Evolutionary conservation across 306 rosid genomes (phyloP).

Genomic region (Leucaena leucocephala): DNA sequence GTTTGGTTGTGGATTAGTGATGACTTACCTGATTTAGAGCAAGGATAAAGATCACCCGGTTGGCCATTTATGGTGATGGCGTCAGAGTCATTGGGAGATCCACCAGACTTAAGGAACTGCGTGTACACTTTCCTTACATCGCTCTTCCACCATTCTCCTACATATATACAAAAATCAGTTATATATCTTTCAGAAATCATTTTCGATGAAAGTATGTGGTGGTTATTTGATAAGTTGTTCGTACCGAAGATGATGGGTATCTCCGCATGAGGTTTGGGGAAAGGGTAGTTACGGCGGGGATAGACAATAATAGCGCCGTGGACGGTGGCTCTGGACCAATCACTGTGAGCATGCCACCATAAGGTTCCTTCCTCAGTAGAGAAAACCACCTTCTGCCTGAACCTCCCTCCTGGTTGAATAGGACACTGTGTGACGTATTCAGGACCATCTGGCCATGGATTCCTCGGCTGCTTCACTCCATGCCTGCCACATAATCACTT

Average conservation of each 20-base stretch:
- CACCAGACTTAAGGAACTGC: slow-evolving; percentile 43
- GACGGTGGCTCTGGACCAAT: slow-evolving; percentile 65
- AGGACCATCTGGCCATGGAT: slow-evolving; percentile 71
- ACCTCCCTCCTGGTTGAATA: slow-evolving; percentile 46
- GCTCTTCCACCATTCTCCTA: slow-evolving; percentile 77
- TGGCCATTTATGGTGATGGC: slow-evolving; percentile 51
- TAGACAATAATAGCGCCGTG: slow-evolving; percentile 55
- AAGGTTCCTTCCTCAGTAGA: slow-evolving; percentile 62
- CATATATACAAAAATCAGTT: neutral
- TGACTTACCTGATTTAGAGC: slow-evolving; percentile 42
- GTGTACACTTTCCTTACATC: slow-evolving; percentile 42
- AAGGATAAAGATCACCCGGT: slow-evolving; percentile 49
- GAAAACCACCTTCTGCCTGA: slow-evolving; percentile 47
- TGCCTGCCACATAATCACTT: slow-evolving; percentile 44
- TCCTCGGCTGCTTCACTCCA: slow-evolving; percentile 52
- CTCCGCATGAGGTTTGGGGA: slow-evolving; percentile 49
- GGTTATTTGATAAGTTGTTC: neutral
- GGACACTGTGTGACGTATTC: slow-evolving; percentile 63
- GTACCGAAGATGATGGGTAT: slow-evolving; percentile 55
- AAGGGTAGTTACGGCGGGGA: slow-evolving; percentile 53
- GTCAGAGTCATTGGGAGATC: slow-evolving; percentile 42
- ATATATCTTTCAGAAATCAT: neutral
- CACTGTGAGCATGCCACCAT: slow-evolving; percentile 84
- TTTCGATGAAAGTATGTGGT: neutral
- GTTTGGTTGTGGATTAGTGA: neutral